Base-by-base conservation (phyloP, 805 yeast species). In the Huiozyma sinensis region DNA sequence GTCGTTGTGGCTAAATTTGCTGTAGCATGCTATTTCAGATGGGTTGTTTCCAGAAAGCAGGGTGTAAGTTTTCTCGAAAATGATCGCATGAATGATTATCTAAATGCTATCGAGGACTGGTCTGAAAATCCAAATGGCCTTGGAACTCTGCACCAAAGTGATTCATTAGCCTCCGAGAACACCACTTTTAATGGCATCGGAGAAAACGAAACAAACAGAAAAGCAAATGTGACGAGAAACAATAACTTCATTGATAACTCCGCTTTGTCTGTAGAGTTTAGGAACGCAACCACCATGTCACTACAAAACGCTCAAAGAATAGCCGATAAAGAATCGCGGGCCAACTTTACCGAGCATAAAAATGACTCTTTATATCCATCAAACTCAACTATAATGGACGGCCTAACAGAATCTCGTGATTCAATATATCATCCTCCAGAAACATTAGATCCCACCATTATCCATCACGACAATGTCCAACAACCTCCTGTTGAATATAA, bases 401-500 rank as follows among this genome's bases (percentile, higher is more conserved):
- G 40, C 29, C 28, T 36, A 12, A 44, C 40, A 28, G 44, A 39
- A 5, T 43, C 52, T 2, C 24, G 24, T 4, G 24, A 17, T 17
- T 17, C 24, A 17, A 17, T 17, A 3, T 17, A 17, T 17, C 24
- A 17, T 17, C 24, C 24, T 17, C 41, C 51, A 9, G 68, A 67
- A 31, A 71, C 81, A 3, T 63, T 84, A 50, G 75, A 78, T 35
- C 68, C 80, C 2, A 77, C 75, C 42, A 56, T 77, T 17, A 73
- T 83, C 44, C 85, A 79, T 52, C 83, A 87, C 6, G 83, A 83
- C 55, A 83, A 77, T 34, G 83, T 89, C n/a, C 84, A 94, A 1
- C 98, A 90, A 62, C 97, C 97, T 0, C 95, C 95, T 1, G 74
- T 79, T 13, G 83, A 75, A 47, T 88, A 78, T 67, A 88, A 83